Base-by-base conservation (phyloP, 192 early-diverging fungal genomes). In the Backusella australiensis region DNA sequence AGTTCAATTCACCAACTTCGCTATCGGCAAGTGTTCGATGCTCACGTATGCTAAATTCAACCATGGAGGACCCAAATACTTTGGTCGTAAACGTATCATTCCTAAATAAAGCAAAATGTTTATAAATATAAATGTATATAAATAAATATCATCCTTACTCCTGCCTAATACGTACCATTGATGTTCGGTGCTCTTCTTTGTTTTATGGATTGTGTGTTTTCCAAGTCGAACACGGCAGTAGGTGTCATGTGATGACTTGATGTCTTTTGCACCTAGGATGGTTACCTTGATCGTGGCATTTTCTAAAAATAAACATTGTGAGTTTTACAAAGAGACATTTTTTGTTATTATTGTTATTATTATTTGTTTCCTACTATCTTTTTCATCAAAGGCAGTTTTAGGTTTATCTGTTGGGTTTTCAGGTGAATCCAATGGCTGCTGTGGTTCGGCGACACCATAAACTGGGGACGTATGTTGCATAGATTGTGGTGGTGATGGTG, bases 171-270 rank as follows among this genome's bases (percentile, higher is more conserved):
- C 66, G 7, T 59, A 90, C 90, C 90, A 94, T 74, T 66, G 67
- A 4, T 91, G 92, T 15, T 87, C 81, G 15, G 85, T 69, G 5
- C 81, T 91, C 77, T 92, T 93, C 83, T 93, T 94, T 59, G 92
- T 94, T 82, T 94, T 93, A 78, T 82, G 72, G 14, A 96, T 42
- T n/a, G 74, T 85, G 39, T 89, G 91, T 53, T 80, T 82, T 69
- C 89, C 88, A 15, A 87, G 77, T 38, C 80, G 65, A 26, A 91
- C 81, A 46, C 83, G 86, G 15, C 91, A 88, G 77, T 88, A 94
- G 15, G 93, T 89, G 66, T 93, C 89, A 19, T 53, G 75, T 17
- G 83, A 81, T 4, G 23, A 26, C 41, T 74, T 72, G n/a, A 89
- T 75, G 15, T 80, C 78, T 39, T 82, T 81, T 1, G 87, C 87